Evolutionary conservation across 2,329 filamentous ascomycete species (phyloP).

Genomic region (Colletotrichum liaoningense): DNA sequence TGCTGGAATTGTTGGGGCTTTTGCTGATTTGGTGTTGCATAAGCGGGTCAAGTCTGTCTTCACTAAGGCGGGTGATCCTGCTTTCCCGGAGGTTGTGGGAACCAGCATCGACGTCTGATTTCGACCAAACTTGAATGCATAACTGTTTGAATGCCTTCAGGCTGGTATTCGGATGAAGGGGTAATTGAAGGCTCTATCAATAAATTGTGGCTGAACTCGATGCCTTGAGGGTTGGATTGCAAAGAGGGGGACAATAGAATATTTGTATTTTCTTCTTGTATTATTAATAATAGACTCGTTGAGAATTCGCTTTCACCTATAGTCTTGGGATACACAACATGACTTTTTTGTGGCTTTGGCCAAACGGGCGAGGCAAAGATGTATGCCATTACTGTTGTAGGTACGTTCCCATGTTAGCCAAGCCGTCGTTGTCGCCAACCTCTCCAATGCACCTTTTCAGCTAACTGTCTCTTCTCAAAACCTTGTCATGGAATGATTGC

Average conservation of each 20-base stretch:
- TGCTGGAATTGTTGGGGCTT: slow-evolving; percentile 3
- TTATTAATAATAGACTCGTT: too few species aligned
- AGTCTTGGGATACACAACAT: background rate
- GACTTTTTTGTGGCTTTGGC: background rate
- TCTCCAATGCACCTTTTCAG: background rate
- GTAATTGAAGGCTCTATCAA: background rate
- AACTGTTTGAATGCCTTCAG: too few species aligned
- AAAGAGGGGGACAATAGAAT: too few species aligned
- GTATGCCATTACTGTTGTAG: background rate
- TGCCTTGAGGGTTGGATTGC: too few species aligned
- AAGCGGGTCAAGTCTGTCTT: background rate
- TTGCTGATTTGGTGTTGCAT: slow-evolving; percentile 9
- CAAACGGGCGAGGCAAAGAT: background rate
- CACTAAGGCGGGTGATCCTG: background rate
- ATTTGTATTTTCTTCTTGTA: too few species aligned
- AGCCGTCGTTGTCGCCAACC: background rate
- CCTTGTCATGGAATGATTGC: background rate
- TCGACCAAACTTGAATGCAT: background rate
- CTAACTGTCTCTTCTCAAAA: background rate
- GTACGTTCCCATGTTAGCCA: background rate
- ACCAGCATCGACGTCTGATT: background rate
- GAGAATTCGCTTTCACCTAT: background rate
- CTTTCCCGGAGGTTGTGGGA: slow-evolving; percentile 7
- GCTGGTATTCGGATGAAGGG: background rate
- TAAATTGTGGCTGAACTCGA: too few species aligned